These are phyloP conservation scores for Lycium ferocissimum DNA, from an alignment of 257 asterid species.

Conservation along the genomic window DNA sequence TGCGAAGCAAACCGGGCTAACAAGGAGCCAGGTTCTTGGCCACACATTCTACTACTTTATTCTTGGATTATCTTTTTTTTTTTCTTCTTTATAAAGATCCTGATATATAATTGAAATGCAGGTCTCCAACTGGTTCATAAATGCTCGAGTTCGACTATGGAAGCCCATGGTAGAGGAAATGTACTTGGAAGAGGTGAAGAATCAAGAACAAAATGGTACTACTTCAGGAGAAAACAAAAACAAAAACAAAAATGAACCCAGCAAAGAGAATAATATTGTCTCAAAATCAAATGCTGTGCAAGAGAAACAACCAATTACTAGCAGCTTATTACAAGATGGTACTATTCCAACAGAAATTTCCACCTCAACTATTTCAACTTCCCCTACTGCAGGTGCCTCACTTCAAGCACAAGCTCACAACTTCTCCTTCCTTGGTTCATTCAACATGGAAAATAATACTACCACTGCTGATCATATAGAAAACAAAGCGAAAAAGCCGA, in stretches of 20 bases:
- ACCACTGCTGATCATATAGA: slow-evolving; percentile 7
- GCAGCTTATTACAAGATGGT: slow-evolving; percentile 36
- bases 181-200: slow-evolving; percentile 77
- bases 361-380: slow-evolving; percentile 31
- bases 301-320: slow-evolving; percentile 27
- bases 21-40: slow-evolving; percentile 71
- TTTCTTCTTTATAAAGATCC: neutral
- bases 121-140: slow-evolving; percentile 90
- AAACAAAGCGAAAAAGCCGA: slow-evolving; percentile 45
- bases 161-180: slow-evolving; percentile 91
- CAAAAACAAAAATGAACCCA: slow-evolving; percentile 14
- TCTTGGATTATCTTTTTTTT: neutral
- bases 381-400: slow-evolving; percentile 30
- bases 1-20: slow-evolving; percentile 88
- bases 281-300: slow-evolving; percentile 37
- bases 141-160: slow-evolving; percentile 87
- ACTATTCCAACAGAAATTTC: slow-evolving; percentile 34
- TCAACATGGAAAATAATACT: slow-evolving; percentile 38
- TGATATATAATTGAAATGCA: slow-evolving; percentile 36
- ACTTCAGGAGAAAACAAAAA: slow-evolving; percentile 26
- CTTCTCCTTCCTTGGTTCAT: slow-evolving; percentile 45
- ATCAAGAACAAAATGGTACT: slow-evolving; percentile 37
- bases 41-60: neutral
- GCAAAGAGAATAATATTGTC: slow-evolving; percentile 23
- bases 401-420: slow-evolving; percentile 29